phyloP scores from a whole-genome alignment of 768 basidiomycete genomes.

The Rhodocollybia butyracea region DNA sequence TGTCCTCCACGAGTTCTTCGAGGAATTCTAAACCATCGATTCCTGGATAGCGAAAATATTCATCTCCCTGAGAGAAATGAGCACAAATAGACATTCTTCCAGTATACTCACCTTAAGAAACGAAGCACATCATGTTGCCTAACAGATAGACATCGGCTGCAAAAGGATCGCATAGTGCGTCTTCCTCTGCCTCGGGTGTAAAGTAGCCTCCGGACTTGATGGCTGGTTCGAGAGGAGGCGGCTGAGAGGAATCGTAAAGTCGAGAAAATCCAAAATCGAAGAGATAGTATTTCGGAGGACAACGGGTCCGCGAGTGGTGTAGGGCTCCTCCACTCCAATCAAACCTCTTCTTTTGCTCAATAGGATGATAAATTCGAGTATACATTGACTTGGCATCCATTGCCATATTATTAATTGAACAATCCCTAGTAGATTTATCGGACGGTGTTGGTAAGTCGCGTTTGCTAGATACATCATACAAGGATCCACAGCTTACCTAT shows the following conservation, averaged over 20 bases:
- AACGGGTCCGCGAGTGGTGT: slow-evolving; percentile 23
- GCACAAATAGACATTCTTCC: too few species aligned
- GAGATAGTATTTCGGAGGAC: slow-evolving; percentile 32
- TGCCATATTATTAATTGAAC: background rate
- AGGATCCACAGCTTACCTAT: too few species aligned
- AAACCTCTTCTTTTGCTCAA: background rate
- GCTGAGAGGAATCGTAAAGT: slow-evolving; percentile 23
- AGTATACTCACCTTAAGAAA: background rate
- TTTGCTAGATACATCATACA: too few species aligned
- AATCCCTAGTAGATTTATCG: background rate
- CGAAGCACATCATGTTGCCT: slow-evolving; percentile 21
- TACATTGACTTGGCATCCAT: slow-evolving; percentile 1
- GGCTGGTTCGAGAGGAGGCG: slow-evolving; percentile 26
- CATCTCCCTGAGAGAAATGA: too few species aligned
- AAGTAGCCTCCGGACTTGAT: slow-evolving; percentile 37
- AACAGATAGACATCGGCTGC: slow-evolving; percentile 41
- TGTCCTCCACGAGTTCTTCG: slow-evolving; percentile 12
- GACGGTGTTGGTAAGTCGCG: background rate
- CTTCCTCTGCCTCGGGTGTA: slow-evolving; percentile 30
- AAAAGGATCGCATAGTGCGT: slow-evolving; percentile 34
- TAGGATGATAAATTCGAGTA: background rate
- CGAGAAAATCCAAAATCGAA: slow-evolving; percentile 37
- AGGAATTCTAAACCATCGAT: slow-evolving; percentile 16
- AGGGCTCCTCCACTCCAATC: slow-evolving; percentile 5
- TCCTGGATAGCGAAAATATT: background rate